Evolutionary conservation across 331 rosid species (phyloP).

Genomic region (Rhamnella rubrinervis): DNA sequence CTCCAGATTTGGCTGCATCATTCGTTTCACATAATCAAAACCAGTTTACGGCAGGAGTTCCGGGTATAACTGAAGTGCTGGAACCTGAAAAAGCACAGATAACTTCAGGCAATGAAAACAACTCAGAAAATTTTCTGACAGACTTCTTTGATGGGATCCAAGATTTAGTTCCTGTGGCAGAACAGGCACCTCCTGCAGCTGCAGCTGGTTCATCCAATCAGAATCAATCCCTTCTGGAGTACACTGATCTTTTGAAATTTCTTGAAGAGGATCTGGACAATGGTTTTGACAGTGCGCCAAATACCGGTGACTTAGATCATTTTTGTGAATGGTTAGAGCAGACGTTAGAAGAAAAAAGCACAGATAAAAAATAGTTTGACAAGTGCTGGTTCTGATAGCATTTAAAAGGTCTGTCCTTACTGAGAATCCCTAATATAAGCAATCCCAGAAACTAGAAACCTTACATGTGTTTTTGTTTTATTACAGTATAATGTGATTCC

Average conservation of each 20-base stretch:
- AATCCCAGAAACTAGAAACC: too few relatives aligned
- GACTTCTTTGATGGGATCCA: background rate
- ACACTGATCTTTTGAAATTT: conserved; percentile 20
- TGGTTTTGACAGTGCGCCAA: conserved; percentile 1
- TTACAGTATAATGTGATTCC: too few relatives aligned
- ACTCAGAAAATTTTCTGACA: conserved; percentile 1
- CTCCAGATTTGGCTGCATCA: conserved; percentile 2
- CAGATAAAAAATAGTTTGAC: background rate
- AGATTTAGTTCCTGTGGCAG: background rate
- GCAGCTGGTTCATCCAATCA: conserved; percentile 10
- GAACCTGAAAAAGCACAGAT: background rate
- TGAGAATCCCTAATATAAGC: too few relatives aligned
- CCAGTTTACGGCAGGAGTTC: conserved; percentile 8
- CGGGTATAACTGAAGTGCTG: conserved; percentile 6
- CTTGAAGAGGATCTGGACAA: conserved; percentile 29
- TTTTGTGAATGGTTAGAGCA: conserved; percentile 22
- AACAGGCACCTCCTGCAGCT: conserved; percentile 5
- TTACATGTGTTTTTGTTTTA: too few relatives aligned
- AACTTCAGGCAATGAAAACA: background rate
- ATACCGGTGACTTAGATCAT: conserved; percentile 21
- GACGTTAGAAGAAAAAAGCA: conserved; percentile 1
- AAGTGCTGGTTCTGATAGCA: background rate
- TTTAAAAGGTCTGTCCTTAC: background rate
- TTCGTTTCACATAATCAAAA: conserved; percentile 13
- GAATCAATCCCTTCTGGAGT: conserved; percentile 15